Evolutionary conservation across 2,329 filamentous ascomycete genomes (phyloP).

Genomic region (Xylariales sp.): DNA sequence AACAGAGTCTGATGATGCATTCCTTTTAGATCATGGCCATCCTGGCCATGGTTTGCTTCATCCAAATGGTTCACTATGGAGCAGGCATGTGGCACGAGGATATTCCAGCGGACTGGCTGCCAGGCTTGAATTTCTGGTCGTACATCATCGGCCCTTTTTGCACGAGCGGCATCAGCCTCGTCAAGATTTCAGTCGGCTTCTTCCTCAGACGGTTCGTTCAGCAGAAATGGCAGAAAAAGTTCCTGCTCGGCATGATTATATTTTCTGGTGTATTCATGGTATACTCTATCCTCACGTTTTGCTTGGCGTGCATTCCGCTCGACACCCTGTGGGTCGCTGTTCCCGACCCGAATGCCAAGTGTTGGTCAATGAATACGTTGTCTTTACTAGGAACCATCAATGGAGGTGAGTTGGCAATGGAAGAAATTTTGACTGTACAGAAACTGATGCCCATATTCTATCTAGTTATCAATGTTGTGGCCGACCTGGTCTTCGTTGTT

Average conservation of each 20-base stretch:
- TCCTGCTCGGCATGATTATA: not conserved
- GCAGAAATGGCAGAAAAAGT: not conserved
- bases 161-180: conserved; percentile 4
- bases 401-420: conserved; percentile 2
- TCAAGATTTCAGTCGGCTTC: conserved; percentile 6
- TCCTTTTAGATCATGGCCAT: conserved; percentile 7
- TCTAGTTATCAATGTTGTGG: conserved; percentile 5
- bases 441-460: not conserved
- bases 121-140: conserved; percentile 5
- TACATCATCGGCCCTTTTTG: conserved; percentile 7
- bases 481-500: conserved; percentile 6
- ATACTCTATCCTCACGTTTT: not conserved
- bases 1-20: no score
- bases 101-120: not conserved
- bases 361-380: not conserved
- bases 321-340: not conserved
- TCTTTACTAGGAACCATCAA: conserved; percentile 4
- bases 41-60: conserved; percentile 5
- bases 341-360: conserved; percentile 1
- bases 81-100: not conserved
- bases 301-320: conserved; percentile 4
- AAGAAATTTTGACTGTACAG: not conserved
- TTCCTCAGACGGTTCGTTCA: conserved; percentile 2
- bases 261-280: conserved; percentile 1
- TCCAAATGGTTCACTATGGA: conserved; percentile 3